Percentiles rank a stretch among this genome's conserved stretches.
These are phyloP conservation scores for Penicillium egyptiacum DNA, from an alignment of 495 filamentous ascomycete species.

Conservation along the genomic window DNA sequence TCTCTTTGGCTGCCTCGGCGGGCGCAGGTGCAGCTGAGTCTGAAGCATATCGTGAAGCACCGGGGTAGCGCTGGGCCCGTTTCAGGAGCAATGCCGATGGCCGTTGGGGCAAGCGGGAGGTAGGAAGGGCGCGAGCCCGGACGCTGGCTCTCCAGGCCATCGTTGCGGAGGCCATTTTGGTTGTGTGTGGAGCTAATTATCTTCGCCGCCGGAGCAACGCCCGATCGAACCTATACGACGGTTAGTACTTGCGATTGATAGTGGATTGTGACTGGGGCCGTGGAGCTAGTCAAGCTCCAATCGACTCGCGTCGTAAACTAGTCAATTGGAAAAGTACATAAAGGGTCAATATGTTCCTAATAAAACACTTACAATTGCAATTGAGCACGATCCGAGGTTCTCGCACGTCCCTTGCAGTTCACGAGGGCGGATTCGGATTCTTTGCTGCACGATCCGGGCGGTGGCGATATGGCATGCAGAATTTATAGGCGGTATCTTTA, in stretches of 20 bases:
- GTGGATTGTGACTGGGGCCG: not conserved
- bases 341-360: not conserved
- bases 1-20: constrained; percentile 14
- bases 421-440: constrained; percentile 14
- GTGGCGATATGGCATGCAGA: not conserved
- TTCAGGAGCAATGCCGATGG: constrained; percentile 21
- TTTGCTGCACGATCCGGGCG: constrained; percentile 10
- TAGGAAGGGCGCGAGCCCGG: constrained; percentile 31
- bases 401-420: constrained; percentile 12
- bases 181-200: constrained; percentile 19
- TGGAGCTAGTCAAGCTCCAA: not conserved
- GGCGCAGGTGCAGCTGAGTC: constrained; percentile 23
- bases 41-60: constrained; percentile 33
- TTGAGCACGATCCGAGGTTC: constrained; percentile 13
- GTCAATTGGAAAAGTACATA: not conserved
- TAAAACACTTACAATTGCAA: constrained; percentile 10
- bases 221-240: constrained; percentile 21
- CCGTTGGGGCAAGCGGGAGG: constrained; percentile 28
- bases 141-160: constrained; percentile 34
- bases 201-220: constrained; percentile 19
- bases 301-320: not conserved
- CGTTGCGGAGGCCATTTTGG: constrained; percentile 30
- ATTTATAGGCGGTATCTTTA: not conserved
- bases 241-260: constrained; percentile 14
- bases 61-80: constrained; percentile 18